Percentiles rank a stretch among this genome's conserved stretches.
These are phyloP conservation scores for Amoebophrya sp. DNA, from an alignment of 169 alveolate genomes.

Conservation along the genomic window DNA sequence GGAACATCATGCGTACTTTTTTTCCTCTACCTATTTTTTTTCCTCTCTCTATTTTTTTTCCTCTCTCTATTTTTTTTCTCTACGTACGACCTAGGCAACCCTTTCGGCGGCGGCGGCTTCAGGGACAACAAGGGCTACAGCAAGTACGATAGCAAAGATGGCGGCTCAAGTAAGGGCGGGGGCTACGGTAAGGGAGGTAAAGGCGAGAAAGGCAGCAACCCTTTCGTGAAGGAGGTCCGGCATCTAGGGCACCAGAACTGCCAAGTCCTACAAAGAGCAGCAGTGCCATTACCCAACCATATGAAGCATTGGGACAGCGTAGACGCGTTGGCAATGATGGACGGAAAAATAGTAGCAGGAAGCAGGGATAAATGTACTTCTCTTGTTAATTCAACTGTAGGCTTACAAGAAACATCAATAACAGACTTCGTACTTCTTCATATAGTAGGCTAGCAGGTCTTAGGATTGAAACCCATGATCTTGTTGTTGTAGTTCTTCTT, in stretches of 20 bases:
- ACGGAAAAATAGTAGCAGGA: neutral
- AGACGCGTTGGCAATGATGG: neutral
- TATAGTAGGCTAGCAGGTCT: too few relatives aligned
- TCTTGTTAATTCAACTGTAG: too few relatives aligned
- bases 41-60: neutral
- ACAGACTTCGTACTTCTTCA: too few relatives aligned
- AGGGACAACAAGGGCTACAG: neutral
- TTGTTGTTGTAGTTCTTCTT: too few relatives aligned
- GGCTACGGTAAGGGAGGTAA: neutral
- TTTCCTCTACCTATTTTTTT: too few relatives aligned
- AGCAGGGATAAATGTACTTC: neutral
- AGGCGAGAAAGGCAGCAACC: neutral
- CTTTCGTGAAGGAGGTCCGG: neutral
- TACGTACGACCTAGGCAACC: neutral
- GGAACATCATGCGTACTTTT: too few relatives aligned
- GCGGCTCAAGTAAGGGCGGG: neutral
- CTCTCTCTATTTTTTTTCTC: neutral
- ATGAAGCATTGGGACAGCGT: constrained; percentile 1
- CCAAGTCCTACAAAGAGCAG: neutral
- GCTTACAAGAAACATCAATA: too few relatives aligned
- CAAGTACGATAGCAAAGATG: neutral
- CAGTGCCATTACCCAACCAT: neutral
- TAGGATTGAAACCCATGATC: too few relatives aligned
- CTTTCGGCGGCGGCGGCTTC: neutral
- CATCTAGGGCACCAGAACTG: constrained; percentile 10